phyloP scores from a whole-genome alignment of 225 moss, liverwort and hornwort genomes.

The Climacium dendroides region DNA sequence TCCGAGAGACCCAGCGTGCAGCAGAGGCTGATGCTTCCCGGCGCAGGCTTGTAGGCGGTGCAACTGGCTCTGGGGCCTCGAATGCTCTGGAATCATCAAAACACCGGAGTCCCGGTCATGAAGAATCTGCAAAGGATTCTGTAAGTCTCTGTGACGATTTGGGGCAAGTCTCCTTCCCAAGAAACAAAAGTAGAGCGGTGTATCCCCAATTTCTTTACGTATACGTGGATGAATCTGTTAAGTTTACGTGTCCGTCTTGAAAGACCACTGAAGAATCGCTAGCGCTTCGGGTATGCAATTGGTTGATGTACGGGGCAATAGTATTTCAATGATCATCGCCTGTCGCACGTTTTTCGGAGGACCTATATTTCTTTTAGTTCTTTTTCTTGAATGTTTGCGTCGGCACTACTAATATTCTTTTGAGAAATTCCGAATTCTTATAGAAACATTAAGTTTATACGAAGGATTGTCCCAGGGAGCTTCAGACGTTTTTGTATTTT shows the following conservation, averaged over 20 bases:
- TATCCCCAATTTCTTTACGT: not conserved
- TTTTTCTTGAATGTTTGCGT: not conserved
- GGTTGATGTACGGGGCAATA: not conserved
- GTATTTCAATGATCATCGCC: not conserved
- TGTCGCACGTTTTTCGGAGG: not conserved
- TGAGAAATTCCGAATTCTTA: not conserved
- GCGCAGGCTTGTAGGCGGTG: slow-evolving; percentile 58
- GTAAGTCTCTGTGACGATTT: slow-evolving; percentile 17
- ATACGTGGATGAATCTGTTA: not conserved
- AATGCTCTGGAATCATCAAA: slow-evolving; percentile 54
- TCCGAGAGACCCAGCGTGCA: slow-evolving; percentile 57
- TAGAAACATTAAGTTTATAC: not conserved
- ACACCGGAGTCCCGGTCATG: slow-evolving; percentile 81
- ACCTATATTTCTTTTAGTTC: not conserved
- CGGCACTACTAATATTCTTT: not conserved
- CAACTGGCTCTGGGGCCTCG: slow-evolving; percentile 43
- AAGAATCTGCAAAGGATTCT: slow-evolving; percentile 69
- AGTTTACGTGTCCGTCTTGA: no score
- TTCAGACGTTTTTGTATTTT: not conserved
- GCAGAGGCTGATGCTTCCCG: slow-evolving; percentile 62
- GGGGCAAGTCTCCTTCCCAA: not conserved
- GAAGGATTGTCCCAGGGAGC: not conserved
- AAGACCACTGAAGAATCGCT: not conserved
- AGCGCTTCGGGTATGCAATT: not conserved
- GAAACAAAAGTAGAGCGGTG: not conserved